Evolutionary conservation across 164 flowering plant genomes (phyloP), one percentile per base, ranked within the genome.

Genomic region (Tinospora cordifolia): DNA sequence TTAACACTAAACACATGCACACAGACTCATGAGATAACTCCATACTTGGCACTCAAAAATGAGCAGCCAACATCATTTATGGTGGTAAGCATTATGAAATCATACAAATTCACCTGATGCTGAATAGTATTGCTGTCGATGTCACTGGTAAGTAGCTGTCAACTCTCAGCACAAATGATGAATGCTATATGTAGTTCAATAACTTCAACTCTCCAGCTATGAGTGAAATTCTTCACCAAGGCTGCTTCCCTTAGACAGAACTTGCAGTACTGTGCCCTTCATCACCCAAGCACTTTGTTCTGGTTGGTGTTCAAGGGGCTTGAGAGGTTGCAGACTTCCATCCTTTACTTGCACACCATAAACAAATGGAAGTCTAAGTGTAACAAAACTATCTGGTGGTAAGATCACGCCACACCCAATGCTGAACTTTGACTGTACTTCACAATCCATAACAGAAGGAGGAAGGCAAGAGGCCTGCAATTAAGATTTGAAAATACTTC

Each of bases 351-450:
- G 85, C 49, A 83, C 85, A 65, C 96, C 96, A 81, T 91, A 93
- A 6, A 91, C 82, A 81, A 90, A 93, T 65, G 98, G 97, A 24
- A 93, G 88, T 75, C 89, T 83, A 58, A 93, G 81, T 7, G 86
- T 76, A 59, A 93, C 80, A 67, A 93, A 88, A 81, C 97, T 91
- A 63, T 91, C 98, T 57, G 98, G 94, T 2, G 97, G 98, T 79
- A 93, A 80, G 72, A 87, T 87, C 77, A 86, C 90, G 68, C 65
- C 84, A 75, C 84, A 83, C 57, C 93, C 94, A 72, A 87, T 82
- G 76, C 84, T 83, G 76, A 93, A 93, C 71, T 83, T 86, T 71
- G 89, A 78, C 39, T 84, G 87, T 44, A 78, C 75, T 74, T 86
- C 88, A 68, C 73, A 74, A 58, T 86, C 86, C 34, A 79, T 79